Conservation (phyloP, 2,329 filamentous ascomycete species). For the Ascochyta clinopodiicola region DNA sequence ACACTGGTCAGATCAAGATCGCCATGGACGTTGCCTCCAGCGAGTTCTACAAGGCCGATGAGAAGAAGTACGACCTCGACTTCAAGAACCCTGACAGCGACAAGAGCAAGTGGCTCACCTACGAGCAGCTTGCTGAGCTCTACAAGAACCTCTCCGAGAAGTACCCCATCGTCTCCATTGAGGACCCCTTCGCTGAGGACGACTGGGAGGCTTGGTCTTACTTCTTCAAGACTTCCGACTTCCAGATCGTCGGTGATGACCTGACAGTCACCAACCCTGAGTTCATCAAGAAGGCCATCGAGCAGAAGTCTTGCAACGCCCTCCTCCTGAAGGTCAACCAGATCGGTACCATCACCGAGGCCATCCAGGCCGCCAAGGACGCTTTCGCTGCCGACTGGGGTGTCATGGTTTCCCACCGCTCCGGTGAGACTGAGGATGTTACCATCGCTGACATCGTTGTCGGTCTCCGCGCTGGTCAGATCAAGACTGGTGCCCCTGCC, state of each 20-base stretch:
- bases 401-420: slow-evolving; percentile 99
- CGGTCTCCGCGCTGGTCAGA: slow-evolving; percentile 94
- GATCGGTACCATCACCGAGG: slow-evolving; percentile 98
- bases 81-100: slow-evolving; percentile 99
- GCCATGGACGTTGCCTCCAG: slow-evolving; percentile 99
- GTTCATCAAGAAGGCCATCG: slow-evolving; percentile 99
- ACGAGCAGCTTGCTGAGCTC: slow-evolving; percentile 92
- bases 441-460: slow-evolving; percentile 98
- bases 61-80: slow-evolving; percentile 99
- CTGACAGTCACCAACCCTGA: slow-evolving; percentile 98
- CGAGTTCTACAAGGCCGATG: slow-evolving; percentile 97
- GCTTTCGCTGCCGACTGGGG: slow-evolving; percentile 93
- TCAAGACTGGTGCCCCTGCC: slow-evolving; percentile 70
- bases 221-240: slow-evolving; percentile 99
- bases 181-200: slow-evolving; percentile 99
- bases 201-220: slow-evolving; percentile 99
- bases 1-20: slow-evolving; percentile 95
- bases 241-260: slow-evolving; percentile 98
- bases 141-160: slow-evolving; percentile 89
- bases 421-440: slow-evolving; percentile 99
- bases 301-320: slow-evolving; percentile 98
- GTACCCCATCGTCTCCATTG: slow-evolving; percentile 98
- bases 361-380: slow-evolving; percentile 98
- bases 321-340: slow-evolving; percentile 99
- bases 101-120: slow-evolving; percentile 96